Evolutionary conservation across 202 grass and related monocot genomes (phyloP).

Genomic region (Zizania palustris): DNA sequence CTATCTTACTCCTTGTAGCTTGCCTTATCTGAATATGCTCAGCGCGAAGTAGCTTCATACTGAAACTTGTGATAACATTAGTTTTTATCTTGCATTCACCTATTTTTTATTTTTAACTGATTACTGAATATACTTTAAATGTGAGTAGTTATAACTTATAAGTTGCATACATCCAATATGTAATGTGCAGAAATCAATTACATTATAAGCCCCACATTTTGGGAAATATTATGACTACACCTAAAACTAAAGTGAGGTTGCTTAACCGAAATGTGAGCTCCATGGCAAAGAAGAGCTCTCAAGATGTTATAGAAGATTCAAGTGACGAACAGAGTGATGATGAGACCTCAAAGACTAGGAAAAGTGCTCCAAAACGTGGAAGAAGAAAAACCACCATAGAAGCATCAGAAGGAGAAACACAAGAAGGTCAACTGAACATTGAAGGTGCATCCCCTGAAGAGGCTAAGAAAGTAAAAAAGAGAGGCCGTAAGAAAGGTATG

Average conservation of each 20-base stretch:
- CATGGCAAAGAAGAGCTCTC: slow-evolving; percentile 49
- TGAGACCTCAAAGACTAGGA: slow-evolving; percentile 32
- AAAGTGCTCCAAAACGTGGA: slow-evolving; percentile 36
- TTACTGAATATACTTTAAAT: background rate
- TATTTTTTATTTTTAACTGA: background rate
- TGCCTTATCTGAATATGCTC: background rate
- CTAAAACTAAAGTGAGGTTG: slow-evolving; percentile 22
- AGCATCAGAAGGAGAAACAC: background rate
- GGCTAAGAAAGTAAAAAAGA: slow-evolving; percentile 46
- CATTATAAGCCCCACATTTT: slow-evolving; percentile 37
- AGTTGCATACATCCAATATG: background rate
- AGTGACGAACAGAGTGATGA: slow-evolving; percentile 32
- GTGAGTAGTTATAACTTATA: background rate
- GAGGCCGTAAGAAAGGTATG: slow-evolving; percentile 63
- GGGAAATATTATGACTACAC: slow-evolving; percentile 5
- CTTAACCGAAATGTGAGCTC: slow-evolving; percentile 29
- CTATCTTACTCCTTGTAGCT: background rate
- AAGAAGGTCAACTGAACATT: slow-evolving; percentile 18
- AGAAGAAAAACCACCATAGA: slow-evolving; percentile 44
- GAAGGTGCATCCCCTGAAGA: slow-evolving; percentile 40
- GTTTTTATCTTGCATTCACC: background rate
- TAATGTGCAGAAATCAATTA: slow-evolving; percentile 30
- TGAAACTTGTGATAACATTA: background rate
- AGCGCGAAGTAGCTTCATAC: background rate
- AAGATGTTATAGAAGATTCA: slow-evolving; percentile 42